These are phyloP conservation scores for Yarrowia divulgata DNA, from an alignment of 805 yeast species.

Conservation along the genomic window DNA sequence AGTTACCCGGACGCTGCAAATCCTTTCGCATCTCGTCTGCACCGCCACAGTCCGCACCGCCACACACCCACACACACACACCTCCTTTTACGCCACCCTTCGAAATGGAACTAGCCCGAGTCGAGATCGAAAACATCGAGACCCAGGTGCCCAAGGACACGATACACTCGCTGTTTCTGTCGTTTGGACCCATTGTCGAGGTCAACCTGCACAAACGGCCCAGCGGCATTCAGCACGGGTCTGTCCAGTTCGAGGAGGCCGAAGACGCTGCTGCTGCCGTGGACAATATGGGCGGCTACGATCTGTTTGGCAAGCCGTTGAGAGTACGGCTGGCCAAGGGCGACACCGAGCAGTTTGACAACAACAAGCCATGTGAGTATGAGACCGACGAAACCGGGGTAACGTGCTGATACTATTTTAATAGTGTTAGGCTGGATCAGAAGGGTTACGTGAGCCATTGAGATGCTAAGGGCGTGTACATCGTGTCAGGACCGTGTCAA, in stretches of 20 bases:
- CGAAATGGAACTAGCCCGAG: conserved; percentile 14
- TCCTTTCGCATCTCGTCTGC: background rate
- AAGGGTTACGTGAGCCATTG: too few relatives aligned
- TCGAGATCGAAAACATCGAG: conserved; percentile 41
- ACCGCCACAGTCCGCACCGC: conserved; percentile 36
- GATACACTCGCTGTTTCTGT: conserved; percentile 45
- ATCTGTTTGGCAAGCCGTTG: conserved; percentile 45
- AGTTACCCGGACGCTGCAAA: conserved; percentile 25
- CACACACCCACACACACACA: conserved; percentile 6
- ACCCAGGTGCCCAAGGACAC: conserved; percentile 43
- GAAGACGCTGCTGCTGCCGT: conserved; percentile 50
- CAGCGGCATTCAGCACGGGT: conserved; percentile 45
- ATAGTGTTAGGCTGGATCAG: too few relatives aligned
- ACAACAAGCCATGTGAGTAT: conserved; percentile 42
- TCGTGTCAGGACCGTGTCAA: too few relatives aligned
- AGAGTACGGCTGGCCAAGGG: conserved; percentile 44
- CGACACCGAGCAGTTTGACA: conserved; percentile 41
- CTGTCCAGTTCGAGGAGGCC: conserved; percentile 46
- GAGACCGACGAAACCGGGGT: too few relatives aligned
- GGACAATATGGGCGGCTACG: conserved; percentile 49
- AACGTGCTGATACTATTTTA: too few relatives aligned
- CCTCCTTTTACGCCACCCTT: background rate
- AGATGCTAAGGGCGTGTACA: background rate
- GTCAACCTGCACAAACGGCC: conserved; percentile 43
- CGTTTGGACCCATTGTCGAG: conserved; percentile 49